A percentile compares a stretch with the other conserved stretches of the same genome.
Conservation (phyloP, 2,329 filamentous ascomycete species). For the Fusarium pseudograminearum region DNA sequence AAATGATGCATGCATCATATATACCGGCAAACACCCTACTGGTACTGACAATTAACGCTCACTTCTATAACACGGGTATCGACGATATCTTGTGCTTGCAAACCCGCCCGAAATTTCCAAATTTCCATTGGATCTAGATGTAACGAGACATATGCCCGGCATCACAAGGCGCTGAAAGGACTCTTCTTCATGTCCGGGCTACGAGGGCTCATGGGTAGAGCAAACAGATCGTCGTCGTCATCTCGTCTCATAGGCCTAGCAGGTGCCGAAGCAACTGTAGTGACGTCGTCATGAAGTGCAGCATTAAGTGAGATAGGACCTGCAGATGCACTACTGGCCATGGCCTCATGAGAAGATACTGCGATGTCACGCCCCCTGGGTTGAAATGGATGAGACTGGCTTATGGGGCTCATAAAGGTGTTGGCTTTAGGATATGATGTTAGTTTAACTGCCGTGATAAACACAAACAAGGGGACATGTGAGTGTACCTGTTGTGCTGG, state of each 20-base stretch:
- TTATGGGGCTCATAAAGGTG: conserved; percentile 51
- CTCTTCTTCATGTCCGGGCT: conserved; percentile 88
- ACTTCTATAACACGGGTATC: conserved; percentile 38
- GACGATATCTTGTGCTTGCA: conserved; percentile 25
- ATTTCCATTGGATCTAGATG: neutral
- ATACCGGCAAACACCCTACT: neutral
- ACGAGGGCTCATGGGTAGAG: conserved; percentile 85
- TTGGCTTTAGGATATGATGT: conserved; percentile 47
- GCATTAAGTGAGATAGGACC: conserved; percentile 53
- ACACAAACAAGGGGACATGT: conserved; percentile 1
- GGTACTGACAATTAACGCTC: conserved; percentile 20
- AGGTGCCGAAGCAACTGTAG: conserved; percentile 32
- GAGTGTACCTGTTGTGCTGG: conserved; percentile 63
- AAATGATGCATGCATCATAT: neutral
- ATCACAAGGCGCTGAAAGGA: conserved; percentile 73
- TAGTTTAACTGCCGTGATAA: conserved; percentile 32
- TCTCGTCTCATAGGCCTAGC: conserved; percentile 42
- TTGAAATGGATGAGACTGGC: conserved; percentile 51
- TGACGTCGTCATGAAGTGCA: conserved; percentile 45
- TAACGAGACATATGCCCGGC: neutral
- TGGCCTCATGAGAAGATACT: conserved; percentile 53
- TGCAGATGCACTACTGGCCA: conserved; percentile 42
- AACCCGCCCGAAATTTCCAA: conserved; percentile 2
- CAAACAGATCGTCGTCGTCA: conserved; percentile 83
- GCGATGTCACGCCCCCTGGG: conserved; percentile 52